Evolutionary conservation across 192 early-diverging fungal species (phyloP), one percentile per base, ranked within the genome.

Genomic region (Physocladia obscura): DNA sequence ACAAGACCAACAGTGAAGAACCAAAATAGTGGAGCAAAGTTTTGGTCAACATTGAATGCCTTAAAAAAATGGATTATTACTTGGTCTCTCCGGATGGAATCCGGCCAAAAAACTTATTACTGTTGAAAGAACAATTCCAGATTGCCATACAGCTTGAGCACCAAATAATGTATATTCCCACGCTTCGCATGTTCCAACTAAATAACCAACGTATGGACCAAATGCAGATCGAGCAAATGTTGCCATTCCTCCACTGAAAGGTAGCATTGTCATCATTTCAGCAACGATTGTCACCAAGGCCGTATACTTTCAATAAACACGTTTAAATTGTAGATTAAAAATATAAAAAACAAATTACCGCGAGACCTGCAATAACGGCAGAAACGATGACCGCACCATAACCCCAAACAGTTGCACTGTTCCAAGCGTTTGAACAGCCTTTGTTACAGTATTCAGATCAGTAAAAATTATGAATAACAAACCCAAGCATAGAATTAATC

Each of bases 201-300:
- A 4, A 38, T 57, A 67, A 38, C 64, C 64, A 6, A 6, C 11
- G 36, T 59, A 59, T 5, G 57, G 57, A 19, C 57, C 57, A 54
- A 63, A 63, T 4, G 61, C 61, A 4, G 61, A 17, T 5, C 61
- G 4, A 21, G 61, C 13, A 31, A 26, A 63, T 15, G 61, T 63
- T 8, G 61, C 61, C 61, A 63, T 63, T 4, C 61, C 61, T 6
- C 61, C 61, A 3, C 3, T 52, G 26, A 63, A 63, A 6, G 61
- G 61, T 21, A 63, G 61, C 61, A 48, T 48, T 3, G 39, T 34
- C 61, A 63, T 63, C 61, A 63, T 38, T 48, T 63, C 61, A 15
- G 40, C 61, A 3, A 63, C 4, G 19, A 63, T 63, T 13, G 36
- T 35, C 15, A 58, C 34, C 11, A 58, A 34, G 24, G 29, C 24